These are phyloP conservation scores for Ogataea parapolymorpha DNA, from an alignment of 805 yeast species.

Conservation along the genomic window DNA sequence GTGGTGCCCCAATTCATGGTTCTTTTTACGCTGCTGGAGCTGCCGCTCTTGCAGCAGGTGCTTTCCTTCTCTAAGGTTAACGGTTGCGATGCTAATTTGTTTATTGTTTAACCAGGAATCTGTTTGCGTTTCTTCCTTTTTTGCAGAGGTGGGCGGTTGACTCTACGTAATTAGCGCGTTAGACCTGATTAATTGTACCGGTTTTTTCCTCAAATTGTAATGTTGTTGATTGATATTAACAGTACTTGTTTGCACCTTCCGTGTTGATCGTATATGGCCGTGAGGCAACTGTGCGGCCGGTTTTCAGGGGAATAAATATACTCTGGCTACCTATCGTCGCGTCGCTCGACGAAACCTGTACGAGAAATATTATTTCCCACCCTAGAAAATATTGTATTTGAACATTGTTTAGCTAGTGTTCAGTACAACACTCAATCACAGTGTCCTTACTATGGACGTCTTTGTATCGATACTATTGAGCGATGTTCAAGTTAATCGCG, in stretches of 20 bases:
- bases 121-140: background rate
- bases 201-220: conserved; percentile 4
- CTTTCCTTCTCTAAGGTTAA: conserved; percentile 10
- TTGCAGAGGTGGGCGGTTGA: conserved; percentile 7
- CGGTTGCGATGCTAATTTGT: background rate
- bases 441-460: conserved; percentile 4
- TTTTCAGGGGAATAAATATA: background rate
- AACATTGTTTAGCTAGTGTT: background rate
- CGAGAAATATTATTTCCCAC: background rate
- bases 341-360: background rate
- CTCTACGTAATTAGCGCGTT: conserved; percentile 2
- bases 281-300: too few species aligned
- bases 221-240: background rate
- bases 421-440: too few species aligned
- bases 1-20: conserved; percentile 32
- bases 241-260: too few species aligned
- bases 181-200: conserved; percentile 6
- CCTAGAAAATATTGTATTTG: background rate
- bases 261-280: too few species aligned
- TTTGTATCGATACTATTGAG: conserved; percentile 4
- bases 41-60: conserved; percentile 34
- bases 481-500: background rate
- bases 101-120: background rate
- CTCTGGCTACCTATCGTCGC: background rate
- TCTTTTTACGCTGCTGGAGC: conserved; percentile 33